Evolutionary conservation across 2,329 filamentous ascomycete species (phyloP).

Genomic region (Aureobasidium sp.): DNA sequence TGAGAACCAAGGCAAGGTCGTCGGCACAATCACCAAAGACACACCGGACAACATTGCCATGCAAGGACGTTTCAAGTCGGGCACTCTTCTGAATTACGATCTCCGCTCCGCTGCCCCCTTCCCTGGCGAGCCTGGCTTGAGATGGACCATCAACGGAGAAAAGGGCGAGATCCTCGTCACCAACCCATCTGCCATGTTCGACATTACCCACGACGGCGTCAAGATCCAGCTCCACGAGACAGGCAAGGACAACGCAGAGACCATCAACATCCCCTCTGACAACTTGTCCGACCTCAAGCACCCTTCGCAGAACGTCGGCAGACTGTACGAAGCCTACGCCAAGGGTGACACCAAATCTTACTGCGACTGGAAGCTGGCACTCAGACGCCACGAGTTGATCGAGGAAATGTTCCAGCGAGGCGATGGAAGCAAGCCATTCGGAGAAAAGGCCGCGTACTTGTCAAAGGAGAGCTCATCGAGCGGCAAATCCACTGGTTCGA

Average conservation of each 20-base stretch:
- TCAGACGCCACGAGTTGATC: slow-evolving; percentile 9
- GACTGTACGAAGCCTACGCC: slow-evolving; percentile 13
- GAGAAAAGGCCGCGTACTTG: not conserved
- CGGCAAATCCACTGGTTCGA: not conserved
- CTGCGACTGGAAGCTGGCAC: slow-evolving; percentile 13
- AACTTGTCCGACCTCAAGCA: not conserved
- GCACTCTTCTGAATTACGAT: slow-evolving; percentile 39
- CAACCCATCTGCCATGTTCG: not conserved
- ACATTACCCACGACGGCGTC: slow-evolving; percentile 8
- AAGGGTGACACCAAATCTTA: slow-evolving; percentile 3
- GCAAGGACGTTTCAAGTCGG: slow-evolving; percentile 34
- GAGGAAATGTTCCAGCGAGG: slow-evolving; percentile 13
- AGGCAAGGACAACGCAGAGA: not conserved
- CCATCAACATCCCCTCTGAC: not conserved
- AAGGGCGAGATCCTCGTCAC: slow-evolving; percentile 28
- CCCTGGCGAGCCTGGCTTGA: slow-evolving; percentile 38
- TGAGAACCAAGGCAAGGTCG: not conserved
- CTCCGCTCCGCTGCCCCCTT: slow-evolving; percentile 47
- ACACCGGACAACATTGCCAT: slow-evolving; percentile 42
- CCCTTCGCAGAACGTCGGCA: slow-evolving; percentile 12
- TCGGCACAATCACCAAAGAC: slow-evolving; percentile 2
- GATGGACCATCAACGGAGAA: slow-evolving; percentile 47
- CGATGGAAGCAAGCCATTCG: slow-evolving; percentile 13
- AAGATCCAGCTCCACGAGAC: not conserved
- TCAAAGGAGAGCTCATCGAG: not conserved